Base-by-base conservation (phyloP, 441 rosid species). In the Eutrema salsugineum region DNA sequence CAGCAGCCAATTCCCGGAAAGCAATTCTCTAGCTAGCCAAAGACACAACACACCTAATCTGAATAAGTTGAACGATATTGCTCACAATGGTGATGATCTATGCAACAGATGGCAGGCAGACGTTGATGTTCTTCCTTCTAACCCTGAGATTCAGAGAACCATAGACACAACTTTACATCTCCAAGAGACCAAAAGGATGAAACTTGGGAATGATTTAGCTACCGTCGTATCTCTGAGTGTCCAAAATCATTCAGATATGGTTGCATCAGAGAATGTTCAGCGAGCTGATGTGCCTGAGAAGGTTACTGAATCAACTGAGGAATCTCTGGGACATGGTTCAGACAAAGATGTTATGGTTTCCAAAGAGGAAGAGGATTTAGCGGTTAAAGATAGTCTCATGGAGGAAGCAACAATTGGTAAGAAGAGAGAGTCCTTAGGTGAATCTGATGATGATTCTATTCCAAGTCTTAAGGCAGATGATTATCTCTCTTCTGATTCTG, bases 51-150 rank as follows among this genome's bases (percentile, higher is more conserved):
- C 56, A 40, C 69, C 71, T 63, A 77, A 63, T 78, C 67, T 70
- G 65, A 69, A 62, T 60, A 77, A 63, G 63, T 63, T 36, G 11
- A 81, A 16, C 58, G 80, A 63, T 69, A 50, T 42, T 7, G 76
- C 50, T 54, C 76, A 83, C 1, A 78, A 79, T 54, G 83, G 83
- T 54, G 90, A 84, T 57, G 79, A 81, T 55, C 76, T 82, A 53
- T 74, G 60, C 28, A 68, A 66, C 62, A 79, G 58, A 38, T 87
- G 89, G 93, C 42, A 77, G 19, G 77, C 72, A 63, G 75, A 73
- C 36, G 76, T 66, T 44, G 64, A 80, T 72, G 75, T 70, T 36
- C 72, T 70, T 36, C 72, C 82, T 32, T 54, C 38, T 12, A 72
- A 62, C 19, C 48, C 60, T 30, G 72, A 47, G 59, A 65, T 59